Evolutionary conservation across 164 flowering plant genomes (phyloP).

Genomic region (Chimonanthus praecox): DNA sequence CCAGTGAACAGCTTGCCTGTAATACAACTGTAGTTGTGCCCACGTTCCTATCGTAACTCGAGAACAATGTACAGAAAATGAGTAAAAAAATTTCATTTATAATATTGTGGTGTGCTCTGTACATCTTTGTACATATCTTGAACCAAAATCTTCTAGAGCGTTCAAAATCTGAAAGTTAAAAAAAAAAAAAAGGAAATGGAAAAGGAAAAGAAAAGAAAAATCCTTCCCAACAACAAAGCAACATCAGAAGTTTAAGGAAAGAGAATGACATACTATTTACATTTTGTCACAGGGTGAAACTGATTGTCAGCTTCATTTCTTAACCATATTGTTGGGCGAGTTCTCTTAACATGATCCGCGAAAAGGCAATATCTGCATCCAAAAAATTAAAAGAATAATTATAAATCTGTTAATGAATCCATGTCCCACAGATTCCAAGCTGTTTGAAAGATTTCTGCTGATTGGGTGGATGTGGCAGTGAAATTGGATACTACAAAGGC

Average conservation of each 20-base stretch:
- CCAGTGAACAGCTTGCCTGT: too few species aligned
- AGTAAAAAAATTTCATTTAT: background rate
- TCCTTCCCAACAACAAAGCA: background rate
- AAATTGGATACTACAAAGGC: background rate
- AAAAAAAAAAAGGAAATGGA: background rate
- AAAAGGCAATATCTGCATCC: slow-evolving; percentile 11
- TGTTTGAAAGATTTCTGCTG: background rate
- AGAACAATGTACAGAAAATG: too few species aligned
- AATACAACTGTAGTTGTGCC: too few species aligned
- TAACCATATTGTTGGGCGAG: slow-evolving; percentile 12
- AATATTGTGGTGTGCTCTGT: background rate
- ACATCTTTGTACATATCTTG: background rate
- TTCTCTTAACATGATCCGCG: slow-evolving; percentile 12
- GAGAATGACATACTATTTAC: background rate
- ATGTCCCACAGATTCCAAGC: background rate
- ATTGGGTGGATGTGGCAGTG: background rate
- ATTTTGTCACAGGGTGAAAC: slow-evolving; percentile 3
- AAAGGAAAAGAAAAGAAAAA: background rate
- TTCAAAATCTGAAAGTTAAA: background rate
- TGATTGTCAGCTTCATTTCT: slow-evolving; percentile 4
- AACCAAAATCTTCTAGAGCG: background rate
- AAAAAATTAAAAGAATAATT: background rate
- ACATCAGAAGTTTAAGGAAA: background rate
- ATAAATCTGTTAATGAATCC: background rate
- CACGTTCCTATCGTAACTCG: too few species aligned